Evolutionary conservation across 305 asterid genomes (phyloP).

Genomic region (Solanum hybrid): DNA sequence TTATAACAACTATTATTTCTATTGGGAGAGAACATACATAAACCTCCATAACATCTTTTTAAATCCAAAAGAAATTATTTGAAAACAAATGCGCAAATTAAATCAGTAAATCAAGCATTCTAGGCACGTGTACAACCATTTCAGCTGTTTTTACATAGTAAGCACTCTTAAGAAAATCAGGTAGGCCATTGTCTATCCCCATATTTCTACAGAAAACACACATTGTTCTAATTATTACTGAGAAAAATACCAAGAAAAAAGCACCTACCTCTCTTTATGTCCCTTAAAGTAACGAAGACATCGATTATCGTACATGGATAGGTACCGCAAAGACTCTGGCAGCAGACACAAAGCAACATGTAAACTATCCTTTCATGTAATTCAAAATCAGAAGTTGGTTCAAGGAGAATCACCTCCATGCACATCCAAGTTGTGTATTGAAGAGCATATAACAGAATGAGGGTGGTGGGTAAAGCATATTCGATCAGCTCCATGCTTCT

Average conservation of each 20-base stretch:
- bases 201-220: neutral
- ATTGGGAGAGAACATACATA: neutral
- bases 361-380: slow-evolving; percentile 14
- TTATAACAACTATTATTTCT: neutral
- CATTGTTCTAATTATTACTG: neutral
- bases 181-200: neutral
- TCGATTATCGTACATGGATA: slow-evolving; percentile 88
- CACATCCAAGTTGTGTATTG: slow-evolving; percentile 50
- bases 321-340: slow-evolving; percentile 70
- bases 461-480: slow-evolving; percentile 94
- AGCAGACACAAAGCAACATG: slow-evolving; percentile 12
- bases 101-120: neutral
- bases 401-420: slow-evolving; percentile 45
- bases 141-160: neutral
- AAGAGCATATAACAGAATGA: slow-evolving; percentile 77
- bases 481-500: slow-evolving; percentile 86
- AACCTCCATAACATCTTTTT: neutral
- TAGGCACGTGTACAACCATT: neutral
- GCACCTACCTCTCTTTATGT: slow-evolving; percentile 68
- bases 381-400: slow-evolving; percentile 4
- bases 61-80: neutral
- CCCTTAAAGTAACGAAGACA: slow-evolving; percentile 96
- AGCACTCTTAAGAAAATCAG: neutral
- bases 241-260: neutral
- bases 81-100: neutral